A percentile compares a stretch with the other conserved stretches of the same genome.
Conservation (phyloP, 73 alveolate genomes). For the Tetrahymena elliotti region DNA sequence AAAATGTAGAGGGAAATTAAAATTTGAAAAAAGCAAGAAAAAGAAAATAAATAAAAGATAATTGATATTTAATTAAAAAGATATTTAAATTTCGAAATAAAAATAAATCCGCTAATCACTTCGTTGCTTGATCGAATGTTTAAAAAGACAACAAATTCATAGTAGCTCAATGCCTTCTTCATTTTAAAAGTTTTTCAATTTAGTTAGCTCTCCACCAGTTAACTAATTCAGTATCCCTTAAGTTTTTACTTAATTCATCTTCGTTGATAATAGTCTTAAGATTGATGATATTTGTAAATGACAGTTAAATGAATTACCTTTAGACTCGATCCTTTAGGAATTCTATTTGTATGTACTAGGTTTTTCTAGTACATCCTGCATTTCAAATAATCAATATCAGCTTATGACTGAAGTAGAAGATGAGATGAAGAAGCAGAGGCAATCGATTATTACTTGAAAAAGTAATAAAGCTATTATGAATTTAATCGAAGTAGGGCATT, state of each 20-base stretch:
- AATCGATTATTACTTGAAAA: not conserved
- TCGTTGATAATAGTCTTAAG: not conserved
- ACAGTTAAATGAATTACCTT: not conserved
- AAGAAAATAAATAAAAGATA: not conserved
- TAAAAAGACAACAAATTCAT: not conserved
- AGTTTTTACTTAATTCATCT: not conserved
- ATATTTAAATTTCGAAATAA: not conserved
- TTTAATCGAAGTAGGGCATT: not conserved
- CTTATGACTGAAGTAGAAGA: not conserved
- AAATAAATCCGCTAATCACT: not conserved
- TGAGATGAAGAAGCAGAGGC: not conserved
- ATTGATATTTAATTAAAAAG: not conserved
- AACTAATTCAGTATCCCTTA: not conserved
- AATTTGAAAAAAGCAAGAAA: not conserved
- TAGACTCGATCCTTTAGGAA: not conserved
- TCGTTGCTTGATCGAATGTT: not conserved
- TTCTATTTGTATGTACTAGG: not conserved
- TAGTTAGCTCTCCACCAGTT: not conserved
- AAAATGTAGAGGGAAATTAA: not conserved
- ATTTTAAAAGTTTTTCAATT: not conserved
- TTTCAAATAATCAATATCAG: not conserved
- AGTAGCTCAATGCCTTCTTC: not conserved
- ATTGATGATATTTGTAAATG: not conserved
- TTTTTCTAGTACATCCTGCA: not conserved
- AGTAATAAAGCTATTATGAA: not conserved